Conservation (phyloP, 768 basidiomycete species). For the Grammothele lineata region DNA sequence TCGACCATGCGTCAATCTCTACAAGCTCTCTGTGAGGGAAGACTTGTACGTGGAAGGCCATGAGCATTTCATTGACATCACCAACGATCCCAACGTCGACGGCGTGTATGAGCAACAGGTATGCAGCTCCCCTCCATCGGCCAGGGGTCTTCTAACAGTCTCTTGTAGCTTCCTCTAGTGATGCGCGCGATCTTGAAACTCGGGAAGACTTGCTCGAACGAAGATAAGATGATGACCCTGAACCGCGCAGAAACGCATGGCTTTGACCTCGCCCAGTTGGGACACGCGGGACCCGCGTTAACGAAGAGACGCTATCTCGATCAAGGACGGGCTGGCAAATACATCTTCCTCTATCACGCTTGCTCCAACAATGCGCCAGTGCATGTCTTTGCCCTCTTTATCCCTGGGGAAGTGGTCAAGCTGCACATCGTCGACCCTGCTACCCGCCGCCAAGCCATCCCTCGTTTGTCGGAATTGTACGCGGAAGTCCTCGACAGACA, state of each 20-base stretch:
- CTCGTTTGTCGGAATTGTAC: constrained; percentile 75
- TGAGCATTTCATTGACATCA: constrained; percentile 89
- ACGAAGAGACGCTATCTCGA: constrained; percentile 70
- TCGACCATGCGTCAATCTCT: constrained; percentile 72
- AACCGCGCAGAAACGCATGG: constrained; percentile 79
- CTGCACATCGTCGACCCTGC: constrained; percentile 91
- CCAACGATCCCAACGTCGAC: constrained; percentile 91
- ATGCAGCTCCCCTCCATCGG: constrained; percentile 6
- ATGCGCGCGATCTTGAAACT: constrained; percentile 78
- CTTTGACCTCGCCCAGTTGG: constrained; percentile 80
- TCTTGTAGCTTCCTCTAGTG: constrained; percentile 68
- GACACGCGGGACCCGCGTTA: constrained; percentile 52
- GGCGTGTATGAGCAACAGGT: constrained; percentile 95
- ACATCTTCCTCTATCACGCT: constrained; percentile 87
- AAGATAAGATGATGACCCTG: constrained; percentile 64
- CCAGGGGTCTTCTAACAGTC: background rate
- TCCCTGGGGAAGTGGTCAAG: constrained; percentile 63
- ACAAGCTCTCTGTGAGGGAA: constrained; percentile 79
- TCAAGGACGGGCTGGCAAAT: constrained; percentile 63
- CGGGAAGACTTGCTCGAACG: constrained; percentile 76
- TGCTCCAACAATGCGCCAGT: constrained; percentile 66
- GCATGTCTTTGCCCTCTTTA: constrained; percentile 87
- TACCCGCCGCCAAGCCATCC: constrained; percentile 76
- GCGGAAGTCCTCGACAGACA: constrained; percentile 54
- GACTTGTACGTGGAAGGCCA: constrained; percentile 79